Evolutionary conservation across 805 yeast species (phyloP).

Genomic region (Torulaspora gathmanii): DNA sequence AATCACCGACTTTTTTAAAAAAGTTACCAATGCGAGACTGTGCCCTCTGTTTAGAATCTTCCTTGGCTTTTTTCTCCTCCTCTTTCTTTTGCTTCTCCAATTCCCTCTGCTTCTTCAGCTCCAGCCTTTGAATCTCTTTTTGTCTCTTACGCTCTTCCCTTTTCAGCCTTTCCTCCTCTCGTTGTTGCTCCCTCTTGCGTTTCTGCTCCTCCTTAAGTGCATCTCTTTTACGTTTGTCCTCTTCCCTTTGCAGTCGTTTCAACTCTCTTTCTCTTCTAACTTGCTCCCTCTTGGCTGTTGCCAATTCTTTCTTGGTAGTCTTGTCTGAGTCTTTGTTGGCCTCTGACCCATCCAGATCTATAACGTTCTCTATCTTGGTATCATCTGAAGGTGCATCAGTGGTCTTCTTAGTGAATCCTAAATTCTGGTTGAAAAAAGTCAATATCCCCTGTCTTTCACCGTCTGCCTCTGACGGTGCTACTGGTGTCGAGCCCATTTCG

Average conservation of each 20-base stretch:
- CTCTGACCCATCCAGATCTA: not conserved
- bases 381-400: not conserved
- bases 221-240: slow-evolving; percentile 20
- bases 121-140: slow-evolving; percentile 24
- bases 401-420: not conserved
- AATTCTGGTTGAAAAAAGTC: slow-evolving; percentile 24
- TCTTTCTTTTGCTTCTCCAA: slow-evolving; percentile 23
- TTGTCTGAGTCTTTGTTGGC: not conserved
- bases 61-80: slow-evolving; percentile 28
- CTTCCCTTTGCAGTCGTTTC: slow-evolving; percentile 14
- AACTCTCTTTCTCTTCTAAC: slow-evolving; percentile 15
- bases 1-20: slow-evolving; percentile 33
- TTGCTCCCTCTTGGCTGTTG: slow-evolving; percentile 15
- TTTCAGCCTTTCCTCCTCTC: slow-evolving; percentile 30
- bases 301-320: slow-evolving; percentile 8
- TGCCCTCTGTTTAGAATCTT: slow-evolving; percentile 35
- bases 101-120: slow-evolving; percentile 23
- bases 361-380: not conserved
- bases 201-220: slow-evolving; percentile 20
- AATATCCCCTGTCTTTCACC: slow-evolving; percentile 22
- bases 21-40: slow-evolving; percentile 39
- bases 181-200: slow-evolving; percentile 36
- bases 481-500: not conserved
- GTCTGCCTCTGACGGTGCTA: not conserved
- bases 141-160: slow-evolving; percentile 20